Evolutionary conservation across 140 eudicot genomes (phyloP).

Genomic region (Artemisia princeps): DNA sequence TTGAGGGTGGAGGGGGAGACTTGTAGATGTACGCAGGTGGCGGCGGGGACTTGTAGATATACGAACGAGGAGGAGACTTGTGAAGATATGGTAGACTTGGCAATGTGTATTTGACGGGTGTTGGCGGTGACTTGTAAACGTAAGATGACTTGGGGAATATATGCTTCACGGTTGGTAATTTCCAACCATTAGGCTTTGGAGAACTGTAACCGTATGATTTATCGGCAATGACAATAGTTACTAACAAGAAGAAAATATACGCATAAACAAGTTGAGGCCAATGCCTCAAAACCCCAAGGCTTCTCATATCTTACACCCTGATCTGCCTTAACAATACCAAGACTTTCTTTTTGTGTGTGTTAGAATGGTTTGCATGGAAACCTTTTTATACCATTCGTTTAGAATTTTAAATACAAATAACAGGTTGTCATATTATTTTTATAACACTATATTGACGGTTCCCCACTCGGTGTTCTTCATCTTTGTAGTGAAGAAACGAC

Average conservation of each 20-base stretch:
- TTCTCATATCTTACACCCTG: conserved; percentile 8
- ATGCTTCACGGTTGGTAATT: conserved; percentile 13
- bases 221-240: conserved; percentile 20
- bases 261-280: conserved; percentile 31
- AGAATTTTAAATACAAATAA: neutral
- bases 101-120: neutral
- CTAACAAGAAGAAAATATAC: conserved; percentile 19
- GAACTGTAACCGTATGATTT: neutral
- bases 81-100: neutral
- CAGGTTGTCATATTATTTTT: conserved; percentile 16
- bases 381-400: conserved; percentile 14
- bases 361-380: neutral
- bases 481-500: neutral
- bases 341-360: conserved; percentile 12
- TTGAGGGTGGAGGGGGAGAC: neutral
- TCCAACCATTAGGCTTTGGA: conserved; percentile 15
- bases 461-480: conserved; percentile 1
- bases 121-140: neutral
- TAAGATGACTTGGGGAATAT: neutral
- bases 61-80: conserved; percentile 15
- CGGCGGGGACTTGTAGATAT: conserved; percentile 12
- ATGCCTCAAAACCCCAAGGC: conserved; percentile 14
- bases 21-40: conserved; percentile 14
- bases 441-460: neutral
- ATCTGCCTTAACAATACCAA: neutral